Evolutionary conservation across 164 flowering plant genomes (phyloP).

Genomic region (Platanus orientalis): DNA sequence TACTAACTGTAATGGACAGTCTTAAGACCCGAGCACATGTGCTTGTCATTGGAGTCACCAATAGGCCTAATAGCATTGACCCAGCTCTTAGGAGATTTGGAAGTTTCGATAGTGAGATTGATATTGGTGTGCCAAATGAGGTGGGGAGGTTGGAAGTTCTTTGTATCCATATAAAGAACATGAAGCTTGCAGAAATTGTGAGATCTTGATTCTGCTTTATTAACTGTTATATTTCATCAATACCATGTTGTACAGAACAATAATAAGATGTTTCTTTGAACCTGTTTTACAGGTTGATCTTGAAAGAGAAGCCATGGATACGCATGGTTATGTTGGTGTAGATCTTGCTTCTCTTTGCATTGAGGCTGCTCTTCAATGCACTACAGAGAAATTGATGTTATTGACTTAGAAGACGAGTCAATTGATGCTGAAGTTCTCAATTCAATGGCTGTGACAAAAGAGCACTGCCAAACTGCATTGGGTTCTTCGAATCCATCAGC

Average conservation of each 20-base stretch:
- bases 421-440: conserved; percentile 77
- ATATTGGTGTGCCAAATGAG: conserved; percentile 84
- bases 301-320: conserved; percentile 58
- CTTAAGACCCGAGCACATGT: conserved; percentile 75
- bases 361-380: conserved; percentile 79
- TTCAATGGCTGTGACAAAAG: conserved; percentile 74
- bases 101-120: conserved; percentile 77
- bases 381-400: conserved; percentile 80
- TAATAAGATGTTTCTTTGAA: too few species aligned
- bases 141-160: conserved; percentile 83
- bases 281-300: conserved; percentile 61
- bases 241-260: too few species aligned
- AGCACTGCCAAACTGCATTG: conserved; percentile 71
- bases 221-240: too few species aligned
- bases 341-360: conserved; percentile 77
- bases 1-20: conserved; percentile 77
- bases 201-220: too few species aligned
- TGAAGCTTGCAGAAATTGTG: conserved; percentile 82
- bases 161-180: conserved; percentile 79
- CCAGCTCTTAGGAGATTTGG: conserved; percentile 86
- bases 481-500: conserved; percentile 80
- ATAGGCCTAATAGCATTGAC: conserved; percentile 77
- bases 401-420: conserved; percentile 70
- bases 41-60: conserved; percentile 75
- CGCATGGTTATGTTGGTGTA: conserved; percentile 79